Evolutionary conservation across 257 asterid genomes (phyloP).

Genomic region (Euphrasia confusa): DNA sequence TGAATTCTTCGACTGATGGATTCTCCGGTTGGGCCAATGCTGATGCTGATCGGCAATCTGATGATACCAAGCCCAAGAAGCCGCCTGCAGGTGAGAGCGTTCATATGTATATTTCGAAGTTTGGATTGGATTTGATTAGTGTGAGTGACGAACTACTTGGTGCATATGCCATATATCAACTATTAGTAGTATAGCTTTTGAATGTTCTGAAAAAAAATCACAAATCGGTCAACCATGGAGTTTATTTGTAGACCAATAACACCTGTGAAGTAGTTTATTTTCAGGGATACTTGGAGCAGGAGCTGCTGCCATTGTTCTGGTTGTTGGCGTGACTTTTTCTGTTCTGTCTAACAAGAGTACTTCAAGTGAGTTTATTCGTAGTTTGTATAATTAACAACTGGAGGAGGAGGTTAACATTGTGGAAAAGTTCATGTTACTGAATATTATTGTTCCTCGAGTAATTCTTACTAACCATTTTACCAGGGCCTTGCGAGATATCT

Average conservation of each 20-base stretch:
- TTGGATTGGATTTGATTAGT: conserved; percentile 9
- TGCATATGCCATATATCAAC: not conserved
- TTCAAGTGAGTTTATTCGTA: conserved; percentile 47
- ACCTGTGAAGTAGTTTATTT: conserved; percentile 53
- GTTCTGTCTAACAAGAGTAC: conserved; percentile 54
- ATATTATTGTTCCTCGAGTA: not conserved
- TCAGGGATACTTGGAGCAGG: conserved; percentile 85
- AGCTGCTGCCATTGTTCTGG: conserved; percentile 64
- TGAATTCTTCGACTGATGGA: conserved; percentile 46
- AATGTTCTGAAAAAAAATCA: conserved; percentile 6
- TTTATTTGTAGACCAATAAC: conserved; percentile 47
- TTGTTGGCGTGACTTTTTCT: conserved; percentile 71
- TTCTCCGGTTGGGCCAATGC: conserved; percentile 75
- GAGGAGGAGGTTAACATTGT: not conserved
- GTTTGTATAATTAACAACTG: conserved; percentile 5
- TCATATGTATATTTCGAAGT: not conserved
- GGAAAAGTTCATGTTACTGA: conserved; percentile 13
- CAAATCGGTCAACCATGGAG: not conserved
- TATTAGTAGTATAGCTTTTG: conserved; percentile 2
- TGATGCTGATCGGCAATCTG: conserved; percentile 37
- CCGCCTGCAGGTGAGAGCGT: conserved; percentile 50
- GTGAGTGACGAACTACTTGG: conserved; percentile 15
- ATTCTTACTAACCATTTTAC: not conserved
- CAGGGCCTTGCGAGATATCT: no score
- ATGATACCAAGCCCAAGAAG: conserved; percentile 42